Conservation (phyloP, 345 rosid species). For the Gossypium sturtianum region DNA sequence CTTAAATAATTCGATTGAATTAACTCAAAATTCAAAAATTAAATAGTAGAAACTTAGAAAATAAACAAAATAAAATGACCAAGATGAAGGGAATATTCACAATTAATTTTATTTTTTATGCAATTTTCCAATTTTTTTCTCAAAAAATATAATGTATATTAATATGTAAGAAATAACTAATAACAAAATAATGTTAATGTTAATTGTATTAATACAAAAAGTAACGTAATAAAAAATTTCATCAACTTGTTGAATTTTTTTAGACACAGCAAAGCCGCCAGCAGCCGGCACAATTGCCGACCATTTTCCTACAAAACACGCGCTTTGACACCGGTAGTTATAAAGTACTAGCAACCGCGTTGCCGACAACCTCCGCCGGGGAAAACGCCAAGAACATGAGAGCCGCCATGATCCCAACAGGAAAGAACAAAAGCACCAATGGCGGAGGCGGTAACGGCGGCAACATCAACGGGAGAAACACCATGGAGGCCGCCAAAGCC, state of each 20-base stretch:
- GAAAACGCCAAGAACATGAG: slow-evolving; percentile 55
- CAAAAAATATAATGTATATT: neutral
- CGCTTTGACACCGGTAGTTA: neutral
- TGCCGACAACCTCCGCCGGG: slow-evolving; percentile 28
- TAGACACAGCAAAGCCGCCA: neutral
- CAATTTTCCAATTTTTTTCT: neutral
- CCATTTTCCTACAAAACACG: neutral
- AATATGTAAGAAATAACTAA: neutral
- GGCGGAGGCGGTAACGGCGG: slow-evolving; percentile 78
- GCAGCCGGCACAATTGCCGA: neutral
- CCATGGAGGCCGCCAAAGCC: slow-evolving; percentile 39
- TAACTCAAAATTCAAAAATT: too few relatives aligned
- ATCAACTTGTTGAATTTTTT: neutral
- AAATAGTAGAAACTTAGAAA: neutral
- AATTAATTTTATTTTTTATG: neutral
- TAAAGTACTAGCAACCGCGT: slow-evolving; percentile 4
- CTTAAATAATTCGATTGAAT: too few relatives aligned
- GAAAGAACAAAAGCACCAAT: slow-evolving; percentile 46
- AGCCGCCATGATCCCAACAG: slow-evolving; percentile 61
- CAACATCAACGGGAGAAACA: slow-evolving; percentile 49
- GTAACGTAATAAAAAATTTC: neutral
- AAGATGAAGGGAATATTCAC: neutral
- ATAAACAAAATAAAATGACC: neutral
- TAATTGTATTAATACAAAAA: neutral
- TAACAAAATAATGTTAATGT: neutral